Evolutionary conservation across 2,329 filamentous ascomycete genomes (phyloP).

Genomic region (Stemphylium vesicarium): DNA sequence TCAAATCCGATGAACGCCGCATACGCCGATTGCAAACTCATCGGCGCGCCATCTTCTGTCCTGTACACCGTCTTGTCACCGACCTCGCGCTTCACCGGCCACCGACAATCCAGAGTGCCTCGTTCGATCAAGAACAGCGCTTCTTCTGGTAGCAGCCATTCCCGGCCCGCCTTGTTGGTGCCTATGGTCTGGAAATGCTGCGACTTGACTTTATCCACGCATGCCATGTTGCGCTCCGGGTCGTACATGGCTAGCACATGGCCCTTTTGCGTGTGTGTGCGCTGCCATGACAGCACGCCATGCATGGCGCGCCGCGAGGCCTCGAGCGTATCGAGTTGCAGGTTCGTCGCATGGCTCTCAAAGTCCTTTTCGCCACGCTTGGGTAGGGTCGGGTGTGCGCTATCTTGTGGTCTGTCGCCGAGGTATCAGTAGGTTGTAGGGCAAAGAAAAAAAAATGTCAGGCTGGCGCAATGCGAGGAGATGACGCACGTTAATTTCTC

Average conservation of each 20-base stretch:
- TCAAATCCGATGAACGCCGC: constrained; percentile 79
- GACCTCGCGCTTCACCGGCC: constrained; percentile 61
- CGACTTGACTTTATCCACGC: constrained; percentile 75
- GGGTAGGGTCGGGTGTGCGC: constrained; percentile 66
- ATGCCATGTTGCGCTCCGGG: constrained; percentile 63
- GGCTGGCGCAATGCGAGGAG: not conserved
- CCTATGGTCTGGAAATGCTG: constrained; percentile 80
- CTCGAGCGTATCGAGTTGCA: constrained; percentile 79
- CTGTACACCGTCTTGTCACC: constrained; percentile 32
- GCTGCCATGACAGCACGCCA: constrained; percentile 78
- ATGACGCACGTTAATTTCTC: constrained; percentile 59
- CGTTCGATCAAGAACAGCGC: constrained; percentile 88
- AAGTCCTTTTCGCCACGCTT: constrained; percentile 98
- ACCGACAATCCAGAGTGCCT: constrained; percentile 85
- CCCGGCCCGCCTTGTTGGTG: constrained; percentile 55
- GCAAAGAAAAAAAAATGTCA: not conserved
- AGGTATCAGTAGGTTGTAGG: constrained; percentile 6
- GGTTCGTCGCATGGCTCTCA: constrained; percentile 85
- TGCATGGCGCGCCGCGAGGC: constrained; percentile 88
- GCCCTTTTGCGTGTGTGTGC: constrained; percentile 73
- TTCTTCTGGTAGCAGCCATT: constrained; percentile 92
- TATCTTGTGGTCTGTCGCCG: constrained; percentile 28
- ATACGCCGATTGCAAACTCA: constrained; percentile 92
- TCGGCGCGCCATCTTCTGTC: constrained; percentile 70
- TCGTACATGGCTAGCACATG: constrained; percentile 76